A percentile compares a stretch with the other conserved stretches of the same genome.
Conservation (phyloP, 2,329 filamentous ascomycete species). For the Aspergillus ochraceoroseus region DNA sequence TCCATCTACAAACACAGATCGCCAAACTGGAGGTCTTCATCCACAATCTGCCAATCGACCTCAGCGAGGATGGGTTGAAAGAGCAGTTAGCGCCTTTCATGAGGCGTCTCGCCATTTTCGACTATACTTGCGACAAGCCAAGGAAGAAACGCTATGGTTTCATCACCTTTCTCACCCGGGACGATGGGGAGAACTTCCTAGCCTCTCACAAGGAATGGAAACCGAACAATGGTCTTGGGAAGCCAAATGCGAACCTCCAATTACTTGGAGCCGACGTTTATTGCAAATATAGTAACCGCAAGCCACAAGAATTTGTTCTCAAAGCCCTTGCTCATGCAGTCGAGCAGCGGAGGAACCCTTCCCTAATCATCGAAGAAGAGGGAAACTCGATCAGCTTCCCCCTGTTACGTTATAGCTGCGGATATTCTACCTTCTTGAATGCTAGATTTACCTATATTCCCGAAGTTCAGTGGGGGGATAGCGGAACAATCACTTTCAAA, state of each 20-base stretch:
- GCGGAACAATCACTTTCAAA: constrained; percentile 38
- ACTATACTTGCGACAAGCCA: constrained; percentile 46
- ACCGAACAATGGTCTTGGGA: constrained; percentile 4
- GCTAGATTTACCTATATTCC: constrained; percentile 42
- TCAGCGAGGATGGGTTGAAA: constrained; percentile 42
- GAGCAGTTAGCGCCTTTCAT: constrained; percentile 41
- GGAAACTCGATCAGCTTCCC: constrained; percentile 8
- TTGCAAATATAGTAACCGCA: constrained; percentile 35
- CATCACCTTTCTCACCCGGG: constrained; percentile 44
- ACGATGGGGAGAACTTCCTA: constrained; percentile 45
- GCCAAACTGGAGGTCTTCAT: constrained; percentile 46
- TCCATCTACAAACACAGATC: background rate
- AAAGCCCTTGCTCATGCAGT: constrained; percentile 33
- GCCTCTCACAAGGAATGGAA: constrained; percentile 23
- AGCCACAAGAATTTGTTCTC: constrained; percentile 36
- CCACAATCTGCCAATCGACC: constrained; percentile 39
- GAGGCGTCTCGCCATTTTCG: constrained; percentile 36
- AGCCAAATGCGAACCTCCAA: constrained; percentile 14
- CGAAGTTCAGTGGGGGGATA: constrained; percentile 16
- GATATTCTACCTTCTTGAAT: constrained; percentile 44
- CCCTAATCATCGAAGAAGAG: constrained; percentile 18
- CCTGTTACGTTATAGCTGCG: constrained; percentile 38
- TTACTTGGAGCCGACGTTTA: constrained; percentile 22
- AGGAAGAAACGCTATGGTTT: constrained; percentile 40
- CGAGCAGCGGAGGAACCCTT: constrained; percentile 20